phyloP scores from a whole-genome alignment of 306 rosid species.

The Astragalus membranaceus region DNA sequence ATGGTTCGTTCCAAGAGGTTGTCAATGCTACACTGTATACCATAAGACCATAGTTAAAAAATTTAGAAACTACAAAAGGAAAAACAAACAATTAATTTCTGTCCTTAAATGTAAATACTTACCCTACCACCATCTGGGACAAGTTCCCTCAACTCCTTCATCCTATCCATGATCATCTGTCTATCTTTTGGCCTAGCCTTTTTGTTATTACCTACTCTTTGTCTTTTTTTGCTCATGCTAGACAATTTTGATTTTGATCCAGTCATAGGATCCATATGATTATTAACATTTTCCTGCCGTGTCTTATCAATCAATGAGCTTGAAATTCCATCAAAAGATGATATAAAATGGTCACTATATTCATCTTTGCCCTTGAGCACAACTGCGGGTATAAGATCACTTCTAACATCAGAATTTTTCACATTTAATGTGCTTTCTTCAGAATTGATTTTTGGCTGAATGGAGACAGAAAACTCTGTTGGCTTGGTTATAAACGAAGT shows the following conservation, averaged over 20 bases:
- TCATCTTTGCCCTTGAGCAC: constrained; percentile 15
- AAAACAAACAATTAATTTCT: neutral
- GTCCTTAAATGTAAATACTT: neutral
- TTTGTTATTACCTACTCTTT: constrained; percentile 26
- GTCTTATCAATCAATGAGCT: constrained; percentile 30
- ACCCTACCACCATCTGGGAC: constrained; percentile 84
- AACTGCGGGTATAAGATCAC: constrained; percentile 22
- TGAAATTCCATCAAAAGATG: constrained; percentile 36
- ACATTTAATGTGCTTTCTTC: constrained; percentile 25
- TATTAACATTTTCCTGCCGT: constrained; percentile 14
- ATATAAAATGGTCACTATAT: constrained; percentile 6
- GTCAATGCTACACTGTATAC: constrained; percentile 86
- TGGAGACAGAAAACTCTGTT: constrained; percentile 19
- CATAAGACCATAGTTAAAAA: constrained; percentile 2
- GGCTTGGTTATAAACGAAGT: constrained; percentile 23
- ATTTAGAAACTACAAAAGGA: neutral
- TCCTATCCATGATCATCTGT: constrained; percentile 85
- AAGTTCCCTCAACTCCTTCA: constrained; percentile 85
- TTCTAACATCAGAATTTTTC: constrained; percentile 21
- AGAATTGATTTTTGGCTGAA: constrained; percentile 30
- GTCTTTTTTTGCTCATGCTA: constrained; percentile 32
- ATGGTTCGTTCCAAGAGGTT: constrained; percentile 74
- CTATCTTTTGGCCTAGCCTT: constrained; percentile 84
- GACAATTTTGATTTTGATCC: constrained; percentile 36
- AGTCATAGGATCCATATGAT: constrained; percentile 16